Percentiles rank a stretch among this genome's conserved stretches.
Evolutionary conservation across 2,329 filamentous ascomycete genomes (phyloP).

Genomic region (Fusarium virguliforme): DNA sequence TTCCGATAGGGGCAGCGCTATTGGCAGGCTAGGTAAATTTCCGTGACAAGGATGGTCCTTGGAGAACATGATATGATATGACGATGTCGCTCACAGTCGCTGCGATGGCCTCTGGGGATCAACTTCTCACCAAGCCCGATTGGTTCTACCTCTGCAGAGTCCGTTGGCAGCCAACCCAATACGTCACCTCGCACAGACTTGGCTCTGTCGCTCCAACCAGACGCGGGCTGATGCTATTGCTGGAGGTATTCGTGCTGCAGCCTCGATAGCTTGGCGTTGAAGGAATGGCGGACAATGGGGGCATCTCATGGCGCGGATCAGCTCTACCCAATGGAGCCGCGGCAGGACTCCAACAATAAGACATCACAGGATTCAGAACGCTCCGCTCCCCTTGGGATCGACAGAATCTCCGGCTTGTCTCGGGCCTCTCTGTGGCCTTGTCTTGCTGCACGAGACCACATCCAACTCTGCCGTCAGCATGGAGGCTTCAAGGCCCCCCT

Average conservation of each 20-base stretch:
- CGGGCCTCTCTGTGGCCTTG: slow-evolving; percentile 35
- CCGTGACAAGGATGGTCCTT: slow-evolving; percentile 41
- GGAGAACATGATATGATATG: slow-evolving; percentile 50
- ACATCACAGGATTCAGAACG: slow-evolving; percentile 32
- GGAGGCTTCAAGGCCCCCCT: slow-evolving; percentile 18
- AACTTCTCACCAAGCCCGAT: slow-evolving; percentile 31
- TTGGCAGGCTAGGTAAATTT: slow-evolving; percentile 46
- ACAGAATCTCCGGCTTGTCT: slow-evolving; percentile 34
- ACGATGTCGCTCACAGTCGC: slow-evolving; percentile 31
- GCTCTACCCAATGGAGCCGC: slow-evolving; percentile 27
- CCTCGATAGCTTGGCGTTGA: slow-evolving; percentile 36
- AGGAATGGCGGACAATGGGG: slow-evolving; percentile 31
- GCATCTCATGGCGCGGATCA: slow-evolving; percentile 30
- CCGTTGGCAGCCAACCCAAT: slow-evolving; percentile 30
- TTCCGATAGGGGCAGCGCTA: slow-evolving; percentile 42
- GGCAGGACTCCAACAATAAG: slow-evolving; percentile 18
- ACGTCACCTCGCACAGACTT: slow-evolving; percentile 45
- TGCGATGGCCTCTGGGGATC: slow-evolving; percentile 32
- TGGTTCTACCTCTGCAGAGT: slow-evolving; percentile 30
- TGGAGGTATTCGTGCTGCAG: slow-evolving; percentile 31
- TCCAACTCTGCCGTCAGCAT: slow-evolving; percentile 27
- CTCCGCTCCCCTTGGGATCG: slow-evolving; percentile 37
- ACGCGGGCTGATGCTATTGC: slow-evolving; percentile 29
- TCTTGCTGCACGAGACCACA: slow-evolving; percentile 41
- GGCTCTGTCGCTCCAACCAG: slow-evolving; percentile 29